phyloP scores from a whole-genome alignment of 371 early-diverging fungal species.

The Encephalitozoon cuniculi region DNA sequence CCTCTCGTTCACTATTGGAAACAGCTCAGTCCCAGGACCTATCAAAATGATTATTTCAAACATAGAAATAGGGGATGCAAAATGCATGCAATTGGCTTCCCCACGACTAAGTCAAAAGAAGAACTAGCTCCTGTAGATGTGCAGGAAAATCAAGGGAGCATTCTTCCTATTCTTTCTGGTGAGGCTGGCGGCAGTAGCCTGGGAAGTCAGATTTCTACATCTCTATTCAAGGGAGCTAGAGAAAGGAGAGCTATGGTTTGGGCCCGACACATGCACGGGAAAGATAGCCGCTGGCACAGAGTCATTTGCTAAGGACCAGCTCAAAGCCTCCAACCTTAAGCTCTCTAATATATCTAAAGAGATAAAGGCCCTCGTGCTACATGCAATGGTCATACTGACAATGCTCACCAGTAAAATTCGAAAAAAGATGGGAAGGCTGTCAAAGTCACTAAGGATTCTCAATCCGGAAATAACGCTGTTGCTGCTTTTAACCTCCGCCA shows the following conservation, averaged over 20 bases:
- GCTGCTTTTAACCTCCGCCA: not conserved
- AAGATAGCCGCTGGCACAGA: not conserved
- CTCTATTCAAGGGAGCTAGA: not conserved
- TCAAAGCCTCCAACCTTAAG: not conserved
- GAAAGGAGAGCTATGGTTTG: not conserved
- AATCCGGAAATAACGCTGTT: not conserved
- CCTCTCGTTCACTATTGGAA: constrained; percentile 21
- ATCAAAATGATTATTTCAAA: constrained; percentile 37
- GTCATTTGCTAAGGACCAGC: not conserved
- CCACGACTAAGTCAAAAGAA: not conserved
- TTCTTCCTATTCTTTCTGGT: not conserved
- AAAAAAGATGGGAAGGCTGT: not conserved
- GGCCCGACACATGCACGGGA: not conserved
- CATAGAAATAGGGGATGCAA: constrained; percentile 14
- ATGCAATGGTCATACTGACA: not conserved
- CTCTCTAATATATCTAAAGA: not conserved
- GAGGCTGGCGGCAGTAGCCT: not conserved
- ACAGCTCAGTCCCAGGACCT: constrained; percentile 38
- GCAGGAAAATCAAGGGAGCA: not conserved
- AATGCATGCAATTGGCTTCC: constrained; percentile 2
- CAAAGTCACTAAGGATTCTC: not conserved
- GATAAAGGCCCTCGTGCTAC: not conserved
- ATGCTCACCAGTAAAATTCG: not conserved
- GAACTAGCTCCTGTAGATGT: not conserved
- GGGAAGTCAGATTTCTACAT: not conserved